Conservation (phyloP, 2,329 filamentous ascomycete genomes). For the Stagonosporopsis vannaccii region DNA sequence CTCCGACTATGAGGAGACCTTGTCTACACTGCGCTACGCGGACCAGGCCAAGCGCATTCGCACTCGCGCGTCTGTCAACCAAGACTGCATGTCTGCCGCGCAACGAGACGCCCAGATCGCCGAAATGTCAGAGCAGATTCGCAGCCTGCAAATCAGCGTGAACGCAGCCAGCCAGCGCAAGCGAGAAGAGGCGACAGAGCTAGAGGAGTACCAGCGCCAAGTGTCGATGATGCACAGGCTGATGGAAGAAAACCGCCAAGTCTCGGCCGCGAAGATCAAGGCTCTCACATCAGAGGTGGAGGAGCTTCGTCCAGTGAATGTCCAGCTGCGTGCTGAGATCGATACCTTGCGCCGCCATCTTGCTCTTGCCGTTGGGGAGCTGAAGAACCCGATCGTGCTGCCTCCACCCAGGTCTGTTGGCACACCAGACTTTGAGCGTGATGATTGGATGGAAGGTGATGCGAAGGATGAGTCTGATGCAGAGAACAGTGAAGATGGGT, state of each 20-base stretch:
- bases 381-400: constrained; percentile 88
- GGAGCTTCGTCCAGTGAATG: constrained; percentile 55
- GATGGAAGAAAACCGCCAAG: constrained; percentile 92
- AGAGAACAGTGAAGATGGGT: constrained; percentile 48
- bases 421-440: constrained; percentile 44
- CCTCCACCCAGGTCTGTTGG: constrained; percentile 45
- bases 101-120: constrained; percentile 93
- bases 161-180: constrained; percentile 68
- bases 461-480: constrained; percentile 42
- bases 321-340: constrained; percentile 74
- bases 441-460: constrained; percentile 37
- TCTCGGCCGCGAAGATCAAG: constrained; percentile 92
- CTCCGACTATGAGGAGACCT: constrained; percentile 94
- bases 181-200: constrained; percentile 80
- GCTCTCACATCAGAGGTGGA: constrained; percentile 68
- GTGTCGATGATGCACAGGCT: constrained; percentile 90
- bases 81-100: constrained; percentile 89
- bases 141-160: constrained; percentile 77
- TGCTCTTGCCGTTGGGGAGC: constrained; percentile 80
- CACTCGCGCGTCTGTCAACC: constrained; percentile 92
- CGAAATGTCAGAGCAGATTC: constrained; percentile 95
- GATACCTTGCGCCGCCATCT: constrained; percentile 88
- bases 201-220: constrained; percentile 94
- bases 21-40: constrained; percentile 94
- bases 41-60: constrained; percentile 98